Evolutionary conservation across 805 yeast species (phyloP), one percentile per base, ranked within the genome.

Genomic region (Pichia pseudocactophila): DNA sequence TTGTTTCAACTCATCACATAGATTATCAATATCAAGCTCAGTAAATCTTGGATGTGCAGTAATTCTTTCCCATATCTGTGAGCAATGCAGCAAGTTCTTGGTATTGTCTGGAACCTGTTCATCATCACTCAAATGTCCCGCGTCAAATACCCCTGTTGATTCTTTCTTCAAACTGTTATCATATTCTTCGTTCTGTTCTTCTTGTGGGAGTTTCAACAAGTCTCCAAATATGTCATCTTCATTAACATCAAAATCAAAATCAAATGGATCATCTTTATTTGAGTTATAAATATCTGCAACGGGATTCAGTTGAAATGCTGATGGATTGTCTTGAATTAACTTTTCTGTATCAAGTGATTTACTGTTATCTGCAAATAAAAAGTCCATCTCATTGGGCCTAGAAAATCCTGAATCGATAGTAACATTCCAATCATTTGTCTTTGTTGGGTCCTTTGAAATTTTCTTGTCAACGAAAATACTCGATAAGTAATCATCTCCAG

Each of bases 51-150:
- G 97, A 69, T 92, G 97, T 18, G 92, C 64, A 2, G 96, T 84
- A 31, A 92, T 82, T 56, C 97, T 74, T 62, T 90, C 97, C 98
- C 98, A 92, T 13, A 90, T 82, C 52, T 88, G 96, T 0, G 95
- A 76, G 62, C 98, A 92, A 56, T 77, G 78, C 63, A 83, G 64
- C 51, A 77, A 58, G 12, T 73, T 69, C 15, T 62, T 64, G 44
- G 78, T 82, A 8, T 76, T 82, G 4, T 82, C 74, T 6, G 95
- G 95, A 3, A 86, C 89, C 20, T 59, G 58, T 54, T 57, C 68
- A 35, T 55, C 60, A 42, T 58, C 48, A 30, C 20, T 17, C 8
- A 22, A 15, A 20, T 28, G 26, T 20, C 17, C 16, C 8, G 22
- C 11, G 15, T 13, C 22, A 25, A 22, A 15, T 8, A 12, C 17